Percentiles rank a stretch among this genome's conserved stretches.
These are phyloP conservation scores for Lentinus tigrinus DNA, from an alignment of 768 basidiomycete genomes.

Conservation along the genomic window DNA sequence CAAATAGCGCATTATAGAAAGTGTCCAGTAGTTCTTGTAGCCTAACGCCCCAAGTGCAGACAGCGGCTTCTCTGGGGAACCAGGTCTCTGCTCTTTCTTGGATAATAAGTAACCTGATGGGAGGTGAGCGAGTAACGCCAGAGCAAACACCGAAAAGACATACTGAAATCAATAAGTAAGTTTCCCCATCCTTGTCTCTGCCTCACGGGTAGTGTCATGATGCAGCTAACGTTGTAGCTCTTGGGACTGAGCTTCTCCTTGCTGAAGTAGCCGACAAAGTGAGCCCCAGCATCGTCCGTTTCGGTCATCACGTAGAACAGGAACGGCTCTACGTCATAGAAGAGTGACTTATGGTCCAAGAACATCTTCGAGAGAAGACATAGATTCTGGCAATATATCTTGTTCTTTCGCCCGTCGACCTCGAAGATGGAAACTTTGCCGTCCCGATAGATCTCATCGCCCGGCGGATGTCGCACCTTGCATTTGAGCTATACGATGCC, in stretches of 20 bases:
- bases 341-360: slow-evolving; percentile 96
- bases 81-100: slow-evolving; percentile 87
- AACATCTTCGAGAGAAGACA: slow-evolving; percentile 99
- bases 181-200: slow-evolving; percentile 98
- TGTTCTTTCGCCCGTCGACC: slow-evolving; percentile 97
- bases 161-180: slow-evolving; percentile 96
- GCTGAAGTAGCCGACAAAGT: slow-evolving; percentile 97
- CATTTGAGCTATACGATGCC: slow-evolving; percentile 77
- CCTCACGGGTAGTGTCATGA: slow-evolving; percentile 96
- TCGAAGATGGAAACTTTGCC: slow-evolving; percentile 89
- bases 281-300: slow-evolving; percentile 82
- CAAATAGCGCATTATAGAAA: slow-evolving; percentile 81
- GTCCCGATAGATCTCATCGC: slow-evolving; percentile 97
- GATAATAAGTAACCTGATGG: slow-evolving; percentile 89
- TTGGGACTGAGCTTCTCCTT: slow-evolving; percentile 97
- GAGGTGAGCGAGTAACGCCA: slow-evolving; percentile 3
- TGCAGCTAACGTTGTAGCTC: slow-evolving; percentile 97
- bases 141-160: slow-evolving; percentile 32
- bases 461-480: slow-evolving; percentile 91
- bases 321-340: slow-evolving; percentile 99
- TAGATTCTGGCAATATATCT: slow-evolving; percentile 99
- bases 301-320: slow-evolving; percentile 98
- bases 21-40: slow-evolving; percentile 95
- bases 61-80: slow-evolving; percentile 95
- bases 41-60: slow-evolving; percentile 89